phyloP scores from a whole-genome alignment of 148 eudicot genomes.

The Nepenthes mirabilis region DNA sequence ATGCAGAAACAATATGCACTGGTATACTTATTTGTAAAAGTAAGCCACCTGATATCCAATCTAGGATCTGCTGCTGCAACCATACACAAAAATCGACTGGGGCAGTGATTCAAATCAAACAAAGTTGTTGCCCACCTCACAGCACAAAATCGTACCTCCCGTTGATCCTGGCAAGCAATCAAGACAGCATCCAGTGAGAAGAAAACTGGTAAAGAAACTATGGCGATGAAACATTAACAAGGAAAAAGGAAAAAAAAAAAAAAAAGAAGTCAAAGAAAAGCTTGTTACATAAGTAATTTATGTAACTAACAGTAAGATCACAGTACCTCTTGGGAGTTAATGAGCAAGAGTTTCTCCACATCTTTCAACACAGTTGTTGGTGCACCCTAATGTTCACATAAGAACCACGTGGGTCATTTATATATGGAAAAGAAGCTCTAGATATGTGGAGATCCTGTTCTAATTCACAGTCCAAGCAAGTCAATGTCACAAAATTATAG shows the following conservation, averaged over 20 bases:
- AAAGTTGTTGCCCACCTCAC: slow-evolving; percentile 94
- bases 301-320: not conserved
- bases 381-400: slow-evolving; percentile 44
- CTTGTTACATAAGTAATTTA: not conserved
- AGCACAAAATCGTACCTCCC: slow-evolving; percentile 96
- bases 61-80: slow-evolving; percentile 81
- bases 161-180: slow-evolving; percentile 46
- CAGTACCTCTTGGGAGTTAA: slow-evolving; percentile 71
- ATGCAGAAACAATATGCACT: too few species aligned
- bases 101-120: slow-evolving; percentile 75
- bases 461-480: too few species aligned
- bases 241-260: not conserved
- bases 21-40: not conserved
- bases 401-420: not conserved
- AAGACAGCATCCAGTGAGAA: not conserved
- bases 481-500: too few species aligned
- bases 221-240: not conserved
- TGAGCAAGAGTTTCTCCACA: slow-evolving; percentile 69
- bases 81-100: slow-evolving; percentile 94
- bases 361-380: slow-evolving; percentile 51
- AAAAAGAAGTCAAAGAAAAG: too few species aligned
- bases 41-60: slow-evolving; percentile 74
- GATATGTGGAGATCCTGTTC: too few species aligned
- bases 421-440: not conserved
- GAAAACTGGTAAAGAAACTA: not conserved